Percentiles rank a stretch among this genome's conserved stretches.
These are phyloP conservation scores for Melanogaster broomeanus DNA, from an alignment of 768 basidiomycete species.

Conservation along the genomic window DNA sequence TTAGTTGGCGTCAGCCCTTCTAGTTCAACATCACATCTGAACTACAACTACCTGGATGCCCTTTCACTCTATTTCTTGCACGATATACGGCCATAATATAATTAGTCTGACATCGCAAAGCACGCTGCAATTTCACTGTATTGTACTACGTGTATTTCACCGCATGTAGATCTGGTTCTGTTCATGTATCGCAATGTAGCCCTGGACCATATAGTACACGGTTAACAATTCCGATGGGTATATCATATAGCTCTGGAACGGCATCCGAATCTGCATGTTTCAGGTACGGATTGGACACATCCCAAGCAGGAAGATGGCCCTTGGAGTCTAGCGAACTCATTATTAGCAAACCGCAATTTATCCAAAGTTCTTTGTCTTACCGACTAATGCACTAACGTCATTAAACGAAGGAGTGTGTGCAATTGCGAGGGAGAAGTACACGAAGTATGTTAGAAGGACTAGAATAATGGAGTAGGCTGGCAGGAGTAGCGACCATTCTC, in stretches of 20 bases:
- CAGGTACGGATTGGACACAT: conserved; percentile 46
- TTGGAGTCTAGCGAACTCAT: conserved; percentile 50
- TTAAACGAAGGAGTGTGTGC: conserved; percentile 69
- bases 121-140: not conserved
- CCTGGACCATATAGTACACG: conserved; percentile 58
- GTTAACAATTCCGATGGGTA: conserved; percentile 81
- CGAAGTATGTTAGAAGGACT: conserved; percentile 73
- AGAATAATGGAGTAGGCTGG: conserved; percentile 77
- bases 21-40: too few relatives aligned
- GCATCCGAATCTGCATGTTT: conserved; percentile 45
- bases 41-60: too few relatives aligned
- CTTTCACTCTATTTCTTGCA: conserved; percentile 13
- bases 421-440: conserved; percentile 76
- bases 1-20: too few relatives aligned
- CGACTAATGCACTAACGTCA: conserved; percentile 66
- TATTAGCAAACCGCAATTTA: conserved; percentile 13
- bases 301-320: conserved; percentile 47
- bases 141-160: conserved; percentile 10
- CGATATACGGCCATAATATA: conserved; percentile 15
- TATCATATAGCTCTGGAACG: conserved; percentile 73
- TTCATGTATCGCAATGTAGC: conserved; percentile 14
- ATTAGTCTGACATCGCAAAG: conserved; percentile 3
- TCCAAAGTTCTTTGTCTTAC: conserved; percentile 40
- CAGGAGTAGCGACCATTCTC: conserved; percentile 84
- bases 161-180: conserved; percentile 17